A percentile compares a stretch with the other conserved stretches of the same genome.
phyloP scores from a whole-genome alignment of 495 filamentous ascomycete genomes.

The Lepraria neglecta region DNA sequence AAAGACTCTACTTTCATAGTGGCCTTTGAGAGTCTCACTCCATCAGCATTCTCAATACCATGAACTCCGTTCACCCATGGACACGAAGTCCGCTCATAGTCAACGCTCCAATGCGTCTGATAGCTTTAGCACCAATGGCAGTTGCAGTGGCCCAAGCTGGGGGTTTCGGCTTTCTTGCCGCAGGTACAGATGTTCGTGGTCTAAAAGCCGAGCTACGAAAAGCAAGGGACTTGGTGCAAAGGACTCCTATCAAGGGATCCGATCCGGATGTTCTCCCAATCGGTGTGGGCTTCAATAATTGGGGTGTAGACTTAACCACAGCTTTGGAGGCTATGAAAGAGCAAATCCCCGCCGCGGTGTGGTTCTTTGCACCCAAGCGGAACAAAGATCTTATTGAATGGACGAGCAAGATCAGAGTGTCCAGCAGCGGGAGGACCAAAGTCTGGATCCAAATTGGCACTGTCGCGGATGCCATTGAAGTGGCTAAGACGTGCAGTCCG shows the following conservation, averaged over 20 bases:
- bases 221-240: slow-evolving; percentile 23
- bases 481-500: slow-evolving; percentile 36
- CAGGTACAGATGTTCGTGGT: slow-evolving; percentile 31
- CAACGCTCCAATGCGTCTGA: slow-evolving; percentile 61
- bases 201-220: slow-evolving; percentile 30
- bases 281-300: slow-evolving; percentile 54
- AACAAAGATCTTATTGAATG: slow-evolving; percentile 46
- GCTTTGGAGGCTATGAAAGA: slow-evolving; percentile 38
- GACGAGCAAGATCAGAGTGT: slow-evolving; percentile 40
- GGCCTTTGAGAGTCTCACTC: background rate
- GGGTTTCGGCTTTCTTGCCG: slow-evolving; percentile 46
- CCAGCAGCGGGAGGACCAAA: slow-evolving; percentile 38
- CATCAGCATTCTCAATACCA: background rate
- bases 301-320: slow-evolving; percentile 39
- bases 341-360: slow-evolving; percentile 55
- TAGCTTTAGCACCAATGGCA: slow-evolving; percentile 51
- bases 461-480: slow-evolving; percentile 48
- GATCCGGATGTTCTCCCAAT: slow-evolving; percentile 43
- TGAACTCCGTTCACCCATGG: slow-evolving; percentile 45
- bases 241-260: slow-evolving; percentile 12
- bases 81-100: slow-evolving; percentile 52
- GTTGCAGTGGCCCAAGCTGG: slow-evolving; percentile 56
- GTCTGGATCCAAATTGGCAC: slow-evolving; percentile 69
- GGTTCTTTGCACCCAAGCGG: slow-evolving; percentile 58
- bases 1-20: background rate